phyloP scores from a whole-genome alignment of 2,329 filamentous ascomycete species.

The Fusarium burgessii region DNA sequence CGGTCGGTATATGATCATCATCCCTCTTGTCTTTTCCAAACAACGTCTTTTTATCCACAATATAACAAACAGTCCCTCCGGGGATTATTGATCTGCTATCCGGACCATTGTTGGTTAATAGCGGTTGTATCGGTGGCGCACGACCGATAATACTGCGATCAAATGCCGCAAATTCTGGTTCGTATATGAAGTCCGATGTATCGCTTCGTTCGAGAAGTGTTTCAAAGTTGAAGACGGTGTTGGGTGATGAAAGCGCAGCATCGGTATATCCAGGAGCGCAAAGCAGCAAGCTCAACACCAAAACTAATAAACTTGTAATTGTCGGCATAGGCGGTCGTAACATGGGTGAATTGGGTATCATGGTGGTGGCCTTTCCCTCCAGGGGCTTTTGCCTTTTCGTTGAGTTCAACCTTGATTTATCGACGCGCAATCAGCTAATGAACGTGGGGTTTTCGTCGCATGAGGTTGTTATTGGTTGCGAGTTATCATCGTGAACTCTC shows the following conservation, averaged over 20 bases:
- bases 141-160: constrained; percentile 73
- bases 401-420: constrained; percentile 17
- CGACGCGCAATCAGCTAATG: constrained; percentile 20
- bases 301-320: constrained; percentile 68
- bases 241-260: constrained; percentile 62
- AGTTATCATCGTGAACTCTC: constrained; percentile 35
- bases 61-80: constrained; percentile 67
- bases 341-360: constrained; percentile 76
- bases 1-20: constrained; percentile 16
- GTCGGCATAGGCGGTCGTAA: constrained; percentile 78
- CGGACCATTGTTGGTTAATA: constrained; percentile 74
- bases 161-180: constrained; percentile 71
- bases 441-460: constrained; percentile 26
- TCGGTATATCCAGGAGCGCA: constrained; percentile 70
- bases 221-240: constrained; percentile 29
- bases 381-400: constrained; percentile 48
- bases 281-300: constrained; percentile 68
- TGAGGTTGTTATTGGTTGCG: constrained; percentile 27
- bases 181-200: constrained; percentile 58
- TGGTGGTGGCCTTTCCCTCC: constrained; percentile 59
- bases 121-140: constrained; percentile 62
- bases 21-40: constrained; percentile 42
- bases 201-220: constrained; percentile 19
- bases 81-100: constrained; percentile 68
- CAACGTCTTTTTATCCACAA: constrained; percentile 48